phyloP scores from a whole-genome alignment of 148 eudicot genomes.

The Fallopia convolvulus region DNA sequence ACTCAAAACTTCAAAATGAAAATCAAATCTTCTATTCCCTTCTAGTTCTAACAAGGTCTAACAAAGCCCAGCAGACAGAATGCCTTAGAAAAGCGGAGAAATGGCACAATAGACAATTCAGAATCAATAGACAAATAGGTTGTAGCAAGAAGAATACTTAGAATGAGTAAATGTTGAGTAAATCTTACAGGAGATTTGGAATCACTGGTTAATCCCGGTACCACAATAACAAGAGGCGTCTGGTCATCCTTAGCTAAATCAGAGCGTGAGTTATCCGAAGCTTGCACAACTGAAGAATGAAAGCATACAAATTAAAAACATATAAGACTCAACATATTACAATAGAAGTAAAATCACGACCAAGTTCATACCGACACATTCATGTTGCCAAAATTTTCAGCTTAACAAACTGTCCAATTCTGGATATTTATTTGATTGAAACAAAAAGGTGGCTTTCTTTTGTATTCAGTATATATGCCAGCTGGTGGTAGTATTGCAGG shows the following conservation, averaged over 20 bases:
- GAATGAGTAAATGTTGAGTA: background rate
- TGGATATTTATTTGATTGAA: background rate
- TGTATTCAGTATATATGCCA: background rate
- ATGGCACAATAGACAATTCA: background rate
- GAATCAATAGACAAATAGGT: background rate
- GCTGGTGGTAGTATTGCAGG: background rate
- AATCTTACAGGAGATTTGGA: constrained; percentile 75
- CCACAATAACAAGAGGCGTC: constrained; percentile 66
- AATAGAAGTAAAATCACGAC: background rate
- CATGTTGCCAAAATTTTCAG: background rate
- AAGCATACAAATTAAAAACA: background rate
- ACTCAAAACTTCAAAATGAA: background rate
- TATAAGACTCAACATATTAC: background rate
- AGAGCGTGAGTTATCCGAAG: constrained; percentile 26
- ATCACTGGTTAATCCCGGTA: constrained; percentile 94
- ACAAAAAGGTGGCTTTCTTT: background rate
- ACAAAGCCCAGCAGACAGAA: background rate
- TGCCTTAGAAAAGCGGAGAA: background rate
- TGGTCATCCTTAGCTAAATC: constrained; percentile 44
- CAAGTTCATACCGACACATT: background rate
- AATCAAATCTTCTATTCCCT: background rate
- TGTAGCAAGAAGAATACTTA: background rate
- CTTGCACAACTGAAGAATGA: constrained; percentile 36
- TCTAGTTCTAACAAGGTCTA: background rate
- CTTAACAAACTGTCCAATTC: background rate